Base-by-base conservation (phyloP, 2,329 filamentous ascomycete species). In the Colletotrichum simmondsii region DNA sequence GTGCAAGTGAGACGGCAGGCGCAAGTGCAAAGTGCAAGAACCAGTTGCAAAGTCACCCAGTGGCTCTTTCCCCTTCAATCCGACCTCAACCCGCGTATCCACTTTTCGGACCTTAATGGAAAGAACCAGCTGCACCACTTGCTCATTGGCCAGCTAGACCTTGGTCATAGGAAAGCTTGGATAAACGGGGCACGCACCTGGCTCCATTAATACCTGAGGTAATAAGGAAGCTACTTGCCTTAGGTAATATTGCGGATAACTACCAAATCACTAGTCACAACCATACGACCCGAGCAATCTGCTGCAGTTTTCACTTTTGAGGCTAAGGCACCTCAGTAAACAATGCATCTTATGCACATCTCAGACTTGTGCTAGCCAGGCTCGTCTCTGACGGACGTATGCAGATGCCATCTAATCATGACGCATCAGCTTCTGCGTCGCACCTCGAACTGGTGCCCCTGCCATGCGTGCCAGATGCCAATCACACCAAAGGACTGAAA, bases 381-480 rank as follows among this genome's bases (percentile, higher is more conserved):
- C 42, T 46, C 16, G 35, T 35, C 65, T 11, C 61, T 59, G 52
- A 37, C 65, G 59, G 70, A 64, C 35, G 35, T 35, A 49, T 70
- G 71, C 71, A 73, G 61, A 71, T 73, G 66, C 67, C 71, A 73
- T 73, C 71, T 73, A 65, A 73, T 73, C 66, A 65, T 54, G 59
- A 60, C 60, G 66, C 59, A 70, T 64, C 65, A 28, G n/a, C 22
- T 46, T 37, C 16, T 72, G 56, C 57, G 22, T 30, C n/a, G 22
- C 46, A 54, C 30, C 30, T 52, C 32, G 49, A 64, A 14, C 60
- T 42, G 42, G 26, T 28, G 11, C 12, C 14, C 10, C 49, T 65
- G 52, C 32, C 30, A 59, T 58, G 32, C 49, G 28, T 59, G 69
- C 65, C 49, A 46, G 57, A 62, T 63, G 65, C 52, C 65, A 49